These are phyloP conservation scores for Neurospora intermedia DNA, from an alignment of 495 filamentous ascomycete species.

Conservation along the genomic window DNA sequence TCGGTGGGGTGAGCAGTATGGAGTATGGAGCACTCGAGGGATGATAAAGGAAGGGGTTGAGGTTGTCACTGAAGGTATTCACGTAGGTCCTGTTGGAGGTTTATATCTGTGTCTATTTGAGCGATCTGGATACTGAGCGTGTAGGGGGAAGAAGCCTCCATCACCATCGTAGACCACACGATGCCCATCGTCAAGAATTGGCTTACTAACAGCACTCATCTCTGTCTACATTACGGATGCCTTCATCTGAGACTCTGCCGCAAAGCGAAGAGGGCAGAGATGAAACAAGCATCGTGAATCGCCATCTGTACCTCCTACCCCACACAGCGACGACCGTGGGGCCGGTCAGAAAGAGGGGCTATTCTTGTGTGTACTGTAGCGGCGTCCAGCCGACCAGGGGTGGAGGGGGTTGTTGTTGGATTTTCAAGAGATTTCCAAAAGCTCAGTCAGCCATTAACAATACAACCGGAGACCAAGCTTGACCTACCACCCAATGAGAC, in stretches of 20 bases:
- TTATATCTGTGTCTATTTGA: not conserved
- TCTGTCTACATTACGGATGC: not conserved
- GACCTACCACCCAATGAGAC: not conserved
- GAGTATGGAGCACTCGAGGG: not conserved
- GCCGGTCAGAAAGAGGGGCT: not conserved
- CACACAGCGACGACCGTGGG: not conserved
- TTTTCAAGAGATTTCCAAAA: not conserved
- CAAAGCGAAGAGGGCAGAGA: not conserved
- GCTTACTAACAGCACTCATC: not conserved
- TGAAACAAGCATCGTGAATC: not conserved
- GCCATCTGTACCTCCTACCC: not conserved
- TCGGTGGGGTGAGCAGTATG: not conserved
- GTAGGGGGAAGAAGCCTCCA: not conserved
- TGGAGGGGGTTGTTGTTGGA: not conserved
- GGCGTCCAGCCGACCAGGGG: not conserved
- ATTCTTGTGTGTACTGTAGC: no score
- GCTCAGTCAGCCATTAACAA: not conserved
- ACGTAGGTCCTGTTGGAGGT: not conserved
- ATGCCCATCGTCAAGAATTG: not conserved
- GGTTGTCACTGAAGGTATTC: not conserved
- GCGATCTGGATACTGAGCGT: not conserved
- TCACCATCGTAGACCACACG: not conserved
- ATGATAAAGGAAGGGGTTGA: not conserved
- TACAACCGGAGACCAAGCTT: not conserved
- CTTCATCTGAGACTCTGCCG: not conserved